phyloP scores from a whole-genome alignment of 2,329 filamentous ascomycete genomes.

The Endothia cerciana region DNA sequence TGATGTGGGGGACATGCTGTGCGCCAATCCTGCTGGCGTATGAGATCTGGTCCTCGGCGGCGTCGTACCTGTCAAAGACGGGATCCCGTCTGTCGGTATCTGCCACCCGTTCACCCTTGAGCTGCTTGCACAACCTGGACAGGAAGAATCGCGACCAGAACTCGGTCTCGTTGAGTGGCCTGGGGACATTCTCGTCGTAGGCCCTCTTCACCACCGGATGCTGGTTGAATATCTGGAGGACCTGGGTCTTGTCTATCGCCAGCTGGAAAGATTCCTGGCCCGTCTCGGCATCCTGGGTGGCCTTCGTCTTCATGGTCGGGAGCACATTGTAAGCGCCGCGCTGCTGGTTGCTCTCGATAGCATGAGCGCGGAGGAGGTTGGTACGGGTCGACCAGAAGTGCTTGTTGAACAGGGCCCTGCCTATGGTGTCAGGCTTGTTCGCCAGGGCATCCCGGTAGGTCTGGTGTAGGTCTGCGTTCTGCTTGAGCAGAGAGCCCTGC shows the following conservation, averaged over 20 bases:
- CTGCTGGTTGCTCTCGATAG: constrained; percentile 84
- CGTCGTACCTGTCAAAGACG: constrained; percentile 84
- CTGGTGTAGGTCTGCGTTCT: constrained; percentile 73
- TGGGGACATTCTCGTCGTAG: constrained; percentile 91
- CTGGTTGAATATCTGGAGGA: constrained; percentile 89
- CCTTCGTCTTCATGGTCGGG: constrained; percentile 77
- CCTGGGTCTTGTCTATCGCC: constrained; percentile 75
- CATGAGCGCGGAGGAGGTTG: constrained; percentile 84
- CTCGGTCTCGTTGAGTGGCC: constrained; percentile 68
- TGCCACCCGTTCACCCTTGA: constrained; percentile 85
- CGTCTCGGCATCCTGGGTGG: constrained; percentile 60
- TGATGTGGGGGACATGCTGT: constrained; percentile 80
- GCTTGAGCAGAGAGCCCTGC: constrained; percentile 86
- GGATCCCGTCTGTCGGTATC: constrained; percentile 77
- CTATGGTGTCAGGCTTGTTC: constrained; percentile 83
- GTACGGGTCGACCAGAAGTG: constrained; percentile 95
- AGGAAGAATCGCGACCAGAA: constrained; percentile 97
- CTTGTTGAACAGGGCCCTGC: constrained; percentile 77
- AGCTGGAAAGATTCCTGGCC: constrained; percentile 80
- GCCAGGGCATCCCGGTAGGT: constrained; percentile 85
- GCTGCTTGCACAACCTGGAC: constrained; percentile 84
- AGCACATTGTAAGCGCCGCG: constrained; percentile 93
- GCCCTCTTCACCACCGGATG: constrained; percentile 88
- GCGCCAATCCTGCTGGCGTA: constrained; percentile 59
- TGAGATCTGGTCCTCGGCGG: constrained; percentile 65